A percentile compares a stretch with the other conserved stretches of the same genome.
Evolutionary conservation across 164 flowering plant genomes (phyloP).

Genomic region (Piper longum): DNA sequence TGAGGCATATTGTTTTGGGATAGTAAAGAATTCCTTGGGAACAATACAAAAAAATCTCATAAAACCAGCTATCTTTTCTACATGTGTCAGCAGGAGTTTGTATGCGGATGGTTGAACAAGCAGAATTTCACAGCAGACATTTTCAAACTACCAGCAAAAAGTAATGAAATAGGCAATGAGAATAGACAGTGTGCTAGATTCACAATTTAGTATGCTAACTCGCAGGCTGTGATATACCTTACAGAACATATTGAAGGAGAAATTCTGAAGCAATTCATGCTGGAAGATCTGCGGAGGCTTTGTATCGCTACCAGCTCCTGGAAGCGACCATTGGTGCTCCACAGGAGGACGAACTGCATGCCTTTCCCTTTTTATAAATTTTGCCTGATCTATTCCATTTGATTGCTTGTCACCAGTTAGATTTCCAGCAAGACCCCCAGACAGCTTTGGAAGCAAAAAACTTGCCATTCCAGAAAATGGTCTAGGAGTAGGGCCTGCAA

Average conservation of each 20-base stretch:
- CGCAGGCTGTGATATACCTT: constrained; percentile 39
- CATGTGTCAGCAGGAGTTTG: too few species aligned
- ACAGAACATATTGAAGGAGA: constrained; percentile 92
- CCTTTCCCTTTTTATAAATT: constrained; percentile 49
- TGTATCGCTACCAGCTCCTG: constrained; percentile 35
- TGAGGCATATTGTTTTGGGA: too few species aligned
- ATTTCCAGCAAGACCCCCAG: constrained; percentile 56
- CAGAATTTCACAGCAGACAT: too few species aligned
- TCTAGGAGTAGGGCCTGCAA: constrained; percentile 39
- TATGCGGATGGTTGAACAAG: too few species aligned
- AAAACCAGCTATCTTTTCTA: not conserved
- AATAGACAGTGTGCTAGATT: not conserved
- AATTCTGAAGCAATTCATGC: constrained; percentile 95
- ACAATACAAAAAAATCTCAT: not conserved
- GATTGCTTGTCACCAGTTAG: constrained; percentile 49
- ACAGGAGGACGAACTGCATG: constrained; percentile 95
- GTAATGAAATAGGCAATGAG: not conserved
- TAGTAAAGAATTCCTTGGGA: too few species aligned
- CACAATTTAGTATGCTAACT: not conserved
- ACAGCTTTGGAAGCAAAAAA: constrained; percentile 89
- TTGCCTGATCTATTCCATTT: constrained; percentile 39
- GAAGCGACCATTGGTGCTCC: constrained; percentile 80
- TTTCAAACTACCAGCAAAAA: not conserved
- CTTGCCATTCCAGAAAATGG: constrained; percentile 92
- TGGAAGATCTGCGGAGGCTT: constrained; percentile 86